Conservation (phyloP, 768 basidiomycete species). For the Suillus bovinus region DNA sequence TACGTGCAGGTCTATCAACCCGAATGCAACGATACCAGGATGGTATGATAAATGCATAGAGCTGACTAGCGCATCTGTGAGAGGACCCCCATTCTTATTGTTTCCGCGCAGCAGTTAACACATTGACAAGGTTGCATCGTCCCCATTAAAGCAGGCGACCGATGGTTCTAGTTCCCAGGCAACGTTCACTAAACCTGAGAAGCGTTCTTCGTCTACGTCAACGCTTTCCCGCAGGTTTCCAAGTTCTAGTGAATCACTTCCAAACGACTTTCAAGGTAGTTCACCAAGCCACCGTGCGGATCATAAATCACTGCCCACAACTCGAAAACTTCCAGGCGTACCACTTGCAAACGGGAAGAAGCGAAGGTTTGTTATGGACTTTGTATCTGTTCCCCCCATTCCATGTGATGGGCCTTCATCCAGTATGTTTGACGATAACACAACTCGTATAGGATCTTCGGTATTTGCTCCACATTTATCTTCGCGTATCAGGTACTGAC, state of each 20-base stretch:
- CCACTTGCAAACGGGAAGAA: background rate
- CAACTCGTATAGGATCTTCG: background rate
- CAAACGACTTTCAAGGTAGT: conserved; percentile 18
- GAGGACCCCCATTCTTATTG: conserved; percentile 4
- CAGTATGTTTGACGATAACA: background rate
- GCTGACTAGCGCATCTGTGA: conserved; percentile 25
- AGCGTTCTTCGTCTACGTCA: background rate
- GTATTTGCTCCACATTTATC: background rate
- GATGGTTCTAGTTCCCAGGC: background rate
- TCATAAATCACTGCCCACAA: background rate
- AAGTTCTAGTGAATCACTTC: conserved; percentile 29
- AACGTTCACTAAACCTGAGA: background rate
- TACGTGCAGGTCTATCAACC: conserved; percentile 48
- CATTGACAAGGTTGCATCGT: background rate
- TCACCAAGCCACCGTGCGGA: background rate
- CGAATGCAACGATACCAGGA: conserved; percentile 43
- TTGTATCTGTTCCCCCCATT: background rate
- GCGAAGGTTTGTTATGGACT: conserved; percentile 2
- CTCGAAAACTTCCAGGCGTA: background rate
- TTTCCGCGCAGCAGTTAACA: background rate
- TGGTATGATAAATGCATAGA: conserved; percentile 58
- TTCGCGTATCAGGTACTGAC: background rate
- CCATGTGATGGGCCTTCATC: background rate
- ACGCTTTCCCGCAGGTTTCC: background rate
- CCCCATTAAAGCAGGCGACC: background rate